Conservation (phyloP, 352 stramenopile genomes). For the Phytophthora foliorum region DNA sequence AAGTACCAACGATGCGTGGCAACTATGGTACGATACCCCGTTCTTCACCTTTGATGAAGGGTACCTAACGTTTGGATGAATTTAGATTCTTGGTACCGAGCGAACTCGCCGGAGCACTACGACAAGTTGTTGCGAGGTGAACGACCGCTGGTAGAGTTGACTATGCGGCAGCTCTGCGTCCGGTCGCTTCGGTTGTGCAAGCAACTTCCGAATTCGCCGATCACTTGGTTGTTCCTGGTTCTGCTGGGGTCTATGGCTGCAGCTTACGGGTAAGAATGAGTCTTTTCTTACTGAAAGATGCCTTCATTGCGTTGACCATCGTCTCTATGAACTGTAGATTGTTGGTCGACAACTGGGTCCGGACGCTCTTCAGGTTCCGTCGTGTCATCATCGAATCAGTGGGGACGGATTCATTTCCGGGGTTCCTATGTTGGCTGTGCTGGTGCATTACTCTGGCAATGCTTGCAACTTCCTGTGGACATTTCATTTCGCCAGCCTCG, state of each 20-base stretch:
- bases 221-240: constrained; percentile 85
- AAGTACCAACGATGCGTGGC: constrained; percentile 26
- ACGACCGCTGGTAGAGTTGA: constrained; percentile 62
- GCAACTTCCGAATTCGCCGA: constrained; percentile 83
- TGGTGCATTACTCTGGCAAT: constrained; percentile 70
- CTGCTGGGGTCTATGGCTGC: constrained; percentile 71
- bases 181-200: constrained; percentile 78
- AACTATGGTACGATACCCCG: constrained; percentile 29
- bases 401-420: constrained; percentile 66
- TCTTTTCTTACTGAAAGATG: not conserved
- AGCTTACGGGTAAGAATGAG: constrained; percentile 61
- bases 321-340: constrained; percentile 41
- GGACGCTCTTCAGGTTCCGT: constrained; percentile 71
- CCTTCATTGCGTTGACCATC: not conserved
- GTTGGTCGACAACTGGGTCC: constrained; percentile 80
- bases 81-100: constrained; percentile 80
- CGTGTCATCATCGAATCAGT: constrained; percentile 64
- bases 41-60: not conserved
- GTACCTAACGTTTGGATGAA: not conserved
- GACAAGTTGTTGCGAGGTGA: constrained; percentile 74
- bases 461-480: constrained; percentile 66
- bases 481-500: constrained; percentile 69
- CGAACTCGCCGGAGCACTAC: constrained; percentile 78
- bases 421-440: constrained; percentile 72
- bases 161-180: constrained; percentile 76